phyloP scores from a whole-genome alignment of 1,284 basidiomycete genomes.

The Fomitopsis palustris region DNA sequence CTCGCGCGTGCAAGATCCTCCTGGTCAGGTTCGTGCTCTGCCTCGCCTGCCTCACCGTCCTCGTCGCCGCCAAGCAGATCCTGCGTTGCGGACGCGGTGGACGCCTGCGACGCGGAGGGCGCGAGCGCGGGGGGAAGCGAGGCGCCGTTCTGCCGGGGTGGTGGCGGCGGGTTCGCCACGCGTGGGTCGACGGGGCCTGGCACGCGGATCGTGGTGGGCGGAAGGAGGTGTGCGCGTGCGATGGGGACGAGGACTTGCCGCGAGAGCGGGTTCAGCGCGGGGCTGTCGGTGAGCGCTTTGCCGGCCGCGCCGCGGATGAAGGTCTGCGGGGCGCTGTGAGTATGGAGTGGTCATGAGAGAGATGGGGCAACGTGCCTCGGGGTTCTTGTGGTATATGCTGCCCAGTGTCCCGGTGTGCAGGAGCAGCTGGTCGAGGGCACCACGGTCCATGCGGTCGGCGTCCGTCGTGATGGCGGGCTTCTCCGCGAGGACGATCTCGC shows the following conservation, averaged over 20 bases:
- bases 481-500: conserved; percentile 89
- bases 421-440: conserved; percentile 86
- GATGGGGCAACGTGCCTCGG: conserved; percentile 52
- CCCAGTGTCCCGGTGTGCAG: conserved; percentile 81
- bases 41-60: conserved; percentile 26
- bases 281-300: conserved; percentile 71
- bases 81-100: conserved; percentile 12
- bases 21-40: conserved; percentile 17
- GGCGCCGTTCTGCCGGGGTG: conserved; percentile 9
- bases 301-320: conserved; percentile 80
- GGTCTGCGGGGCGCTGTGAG: conserved; percentile 44
- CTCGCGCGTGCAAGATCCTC: conserved; percentile 15
- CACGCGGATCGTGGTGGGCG: conserved; percentile 44
- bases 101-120: conserved; percentile 1
- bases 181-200: conserved; percentile 55
- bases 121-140: neutral
- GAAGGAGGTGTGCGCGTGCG: conserved; percentile 44
- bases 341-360: neutral
- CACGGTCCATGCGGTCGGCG: conserved; percentile 95
- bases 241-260: conserved; percentile 67
- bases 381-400: conserved; percentile 88
- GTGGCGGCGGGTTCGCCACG: conserved; percentile 1
- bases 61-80: conserved; percentile 29
- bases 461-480: conserved; percentile 98
- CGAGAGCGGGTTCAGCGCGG: conserved; percentile 74